Percentiles rank a stretch among this genome's conserved stretches.
Evolutionary conservation across 2,329 filamentous ascomycete genomes (phyloP).

Genomic region (Alternaria arborescens): DNA sequence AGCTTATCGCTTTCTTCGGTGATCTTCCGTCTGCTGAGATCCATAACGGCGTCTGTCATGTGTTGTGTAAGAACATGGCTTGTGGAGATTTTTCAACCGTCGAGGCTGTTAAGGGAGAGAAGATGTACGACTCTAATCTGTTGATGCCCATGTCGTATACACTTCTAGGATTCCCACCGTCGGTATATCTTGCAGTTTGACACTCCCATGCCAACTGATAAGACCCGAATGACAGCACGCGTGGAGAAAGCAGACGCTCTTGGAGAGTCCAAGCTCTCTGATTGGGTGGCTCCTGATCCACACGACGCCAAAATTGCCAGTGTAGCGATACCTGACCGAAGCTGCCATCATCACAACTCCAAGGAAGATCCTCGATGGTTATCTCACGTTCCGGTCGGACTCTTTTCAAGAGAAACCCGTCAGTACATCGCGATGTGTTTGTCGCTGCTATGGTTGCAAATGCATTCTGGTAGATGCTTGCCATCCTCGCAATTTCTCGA

Average conservation of each 20-base stretch:
- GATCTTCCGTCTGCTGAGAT: neutral
- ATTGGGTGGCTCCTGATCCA: neutral
- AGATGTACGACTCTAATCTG: neutral
- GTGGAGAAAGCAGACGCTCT: neutral
- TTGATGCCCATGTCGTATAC: neutral
- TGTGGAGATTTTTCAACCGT: neutral
- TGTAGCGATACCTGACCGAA: neutral
- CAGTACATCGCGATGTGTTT: neutral
- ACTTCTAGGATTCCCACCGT: neutral
- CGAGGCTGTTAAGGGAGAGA: neutral
- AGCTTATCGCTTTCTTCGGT: conserved; percentile 1
- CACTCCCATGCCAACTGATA: neutral
- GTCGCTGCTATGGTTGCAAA: neutral
- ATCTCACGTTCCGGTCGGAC: neutral
- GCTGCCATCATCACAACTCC: neutral
- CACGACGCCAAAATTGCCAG: neutral
- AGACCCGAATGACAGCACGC: neutral
- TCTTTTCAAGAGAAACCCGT: neutral
- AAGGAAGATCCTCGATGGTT: neutral
- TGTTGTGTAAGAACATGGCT: neutral
- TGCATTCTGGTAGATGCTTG: neutral
- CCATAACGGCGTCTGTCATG: neutral
- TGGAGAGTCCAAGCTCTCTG: neutral
- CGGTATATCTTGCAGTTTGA: neutral
- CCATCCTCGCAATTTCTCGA: neutral